Evolutionary conservation across 2,329 filamentous ascomycete genomes (phyloP).

Genomic region (Ascochyta pisi): DNA sequence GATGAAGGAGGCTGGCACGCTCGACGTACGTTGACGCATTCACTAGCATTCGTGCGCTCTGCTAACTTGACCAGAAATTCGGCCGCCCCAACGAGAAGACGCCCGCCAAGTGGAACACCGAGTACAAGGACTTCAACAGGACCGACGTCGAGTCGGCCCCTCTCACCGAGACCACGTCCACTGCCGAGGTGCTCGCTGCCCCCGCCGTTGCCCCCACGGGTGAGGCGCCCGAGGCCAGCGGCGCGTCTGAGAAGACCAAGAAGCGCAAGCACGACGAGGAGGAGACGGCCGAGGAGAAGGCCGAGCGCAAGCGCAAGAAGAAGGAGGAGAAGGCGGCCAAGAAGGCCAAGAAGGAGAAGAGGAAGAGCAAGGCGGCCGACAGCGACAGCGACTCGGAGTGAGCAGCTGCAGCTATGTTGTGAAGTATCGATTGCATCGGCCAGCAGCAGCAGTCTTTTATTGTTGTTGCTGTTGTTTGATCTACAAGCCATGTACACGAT

Average conservation of each 20-base stretch:
- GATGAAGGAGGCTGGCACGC: constrained; percentile 96
- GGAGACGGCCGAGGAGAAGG: constrained; percentile 55
- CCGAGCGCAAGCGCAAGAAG: constrained; percentile 68
- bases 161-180: constrained; percentile 43
- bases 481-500: constrained; percentile 24
- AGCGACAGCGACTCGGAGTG: constrained; percentile 43
- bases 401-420: constrained; percentile 20
- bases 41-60: neutral
- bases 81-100: constrained; percentile 92
- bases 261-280: constrained; percentile 59
- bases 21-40: constrained; percentile 68
- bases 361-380: constrained; percentile 39
- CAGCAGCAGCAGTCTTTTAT: constrained; percentile 19
- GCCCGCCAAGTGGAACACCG: constrained; percentile 87
- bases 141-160: constrained; percentile 32
- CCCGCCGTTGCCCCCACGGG: constrained; percentile 46
- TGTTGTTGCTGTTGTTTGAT: constrained; percentile 22
- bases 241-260: constrained; percentile 42
- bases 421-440: constrained; percentile 24
- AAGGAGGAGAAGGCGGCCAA: constrained; percentile 68
- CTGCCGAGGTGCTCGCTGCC: constrained; percentile 46
- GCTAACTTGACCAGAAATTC: constrained; percentile 71
- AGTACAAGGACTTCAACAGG: constrained; percentile 80
- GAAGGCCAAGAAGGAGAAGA: constrained; percentile 45
- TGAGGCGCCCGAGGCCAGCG: constrained; percentile 51